Base-by-base conservation (phyloP, 2,329 filamentous ascomycete genomes). In the Aspergillus nomiae region DNA sequence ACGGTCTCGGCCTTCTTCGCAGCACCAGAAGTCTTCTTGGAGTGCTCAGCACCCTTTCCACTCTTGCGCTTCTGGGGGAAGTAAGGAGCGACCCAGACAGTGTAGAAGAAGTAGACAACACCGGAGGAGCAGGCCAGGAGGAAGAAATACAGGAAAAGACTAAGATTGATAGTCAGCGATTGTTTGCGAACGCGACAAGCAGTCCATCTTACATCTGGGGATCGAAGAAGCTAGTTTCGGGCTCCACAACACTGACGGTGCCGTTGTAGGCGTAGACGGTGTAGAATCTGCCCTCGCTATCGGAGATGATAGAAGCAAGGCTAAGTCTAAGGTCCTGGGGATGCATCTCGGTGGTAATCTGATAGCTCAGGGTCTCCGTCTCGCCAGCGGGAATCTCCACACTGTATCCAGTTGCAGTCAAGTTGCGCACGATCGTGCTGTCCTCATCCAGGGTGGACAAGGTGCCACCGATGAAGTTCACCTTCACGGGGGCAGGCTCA, bases 81-180 rank as follows among this genome's bases (percentile, higher is more conserved):
- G 76, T 99, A 91, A 16, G 93, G 90, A 73, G 93, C 92, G 81
- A 99, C 91, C 93, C 94, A 98, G 74, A 94, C 96, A 84, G 90
- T 95, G 87, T 99, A 99, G 82, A 97, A 92, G 81, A 97, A 97
- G 88, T 94, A 97, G 77, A 90, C 87, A 59, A 90, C 92, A 66
- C 91, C 93, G 68, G 82, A 88, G 77, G 96, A 96, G 67, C 85
- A 87, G 65, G 86, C 89, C 59, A 90, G 84, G 71, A 99, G 90
- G 84, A 98, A 89, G 77, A 97, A 85, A 85, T 98, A 98, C 67
- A 99, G 89, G 89, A 99, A 99, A 82, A 98, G 92, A 77, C 95
- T 98, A 67, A 19, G 41, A 28, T 5, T 16, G 48, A 41, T 12
- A 34, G 51, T 64, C 36, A 64, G 67, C 61, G 54, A 26, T 66